Evolutionary conservation across 257 asterid genomes (phyloP).

Genomic region (Fraxinus excelsior): DNA sequence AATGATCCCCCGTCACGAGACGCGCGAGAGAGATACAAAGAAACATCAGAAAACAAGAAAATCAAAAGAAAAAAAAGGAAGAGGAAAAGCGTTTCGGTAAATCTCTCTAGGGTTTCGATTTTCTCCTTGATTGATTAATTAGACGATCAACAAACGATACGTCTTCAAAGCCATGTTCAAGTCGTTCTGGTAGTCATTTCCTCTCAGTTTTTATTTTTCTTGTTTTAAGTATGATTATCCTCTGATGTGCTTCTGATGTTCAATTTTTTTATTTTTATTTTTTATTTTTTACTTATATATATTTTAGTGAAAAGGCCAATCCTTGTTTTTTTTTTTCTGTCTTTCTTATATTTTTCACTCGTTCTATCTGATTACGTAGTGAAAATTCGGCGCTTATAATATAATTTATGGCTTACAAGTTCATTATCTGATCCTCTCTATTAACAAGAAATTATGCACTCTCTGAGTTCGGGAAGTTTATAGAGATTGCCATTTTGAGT

Average conservation of each 20-base stretch:
- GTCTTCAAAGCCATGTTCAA: constrained; percentile 48
- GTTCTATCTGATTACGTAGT: not conserved
- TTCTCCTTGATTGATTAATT: constrained; percentile 27
- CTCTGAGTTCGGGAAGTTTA: not conserved
- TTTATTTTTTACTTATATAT: not conserved
- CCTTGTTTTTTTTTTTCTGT: not conserved
- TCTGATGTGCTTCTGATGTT: not conserved
- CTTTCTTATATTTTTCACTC: too few species aligned
- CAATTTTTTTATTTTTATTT: too few species aligned
- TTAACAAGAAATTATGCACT: not conserved
- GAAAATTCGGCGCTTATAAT: not conserved
- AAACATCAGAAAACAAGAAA: too few species aligned
- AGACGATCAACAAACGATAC: constrained; percentile 34
- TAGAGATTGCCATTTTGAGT: not conserved
- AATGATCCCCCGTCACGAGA: too few species aligned
- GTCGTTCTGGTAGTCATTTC: constrained; percentile 40
- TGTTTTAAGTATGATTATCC: not conserved
- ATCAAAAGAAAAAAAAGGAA: not conserved
- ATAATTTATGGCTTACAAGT: not conserved
- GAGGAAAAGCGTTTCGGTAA: not conserved
- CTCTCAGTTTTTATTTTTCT: not conserved
- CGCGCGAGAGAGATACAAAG: too few species aligned
- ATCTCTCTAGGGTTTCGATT: constrained; percentile 11
- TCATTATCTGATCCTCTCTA: not conserved
- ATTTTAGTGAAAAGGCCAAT: not conserved